These are phyloP conservation scores for Suillus subluteus DNA, from an alignment of 768 basidiomycete genomes.

Conservation along the genomic window DNA sequence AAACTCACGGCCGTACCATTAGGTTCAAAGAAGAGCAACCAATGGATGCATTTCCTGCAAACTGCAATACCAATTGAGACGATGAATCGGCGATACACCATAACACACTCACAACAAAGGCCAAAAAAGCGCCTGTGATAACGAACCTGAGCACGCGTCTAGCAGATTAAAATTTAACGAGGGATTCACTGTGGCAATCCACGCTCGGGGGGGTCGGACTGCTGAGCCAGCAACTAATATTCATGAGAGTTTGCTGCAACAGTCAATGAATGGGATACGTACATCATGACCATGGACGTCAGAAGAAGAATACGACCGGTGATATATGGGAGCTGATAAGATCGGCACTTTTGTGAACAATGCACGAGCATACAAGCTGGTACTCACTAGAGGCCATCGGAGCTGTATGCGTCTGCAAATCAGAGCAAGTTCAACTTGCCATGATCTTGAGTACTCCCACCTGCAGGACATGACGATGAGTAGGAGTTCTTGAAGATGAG, in stretches of 20 bases:
- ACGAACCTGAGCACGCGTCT: neutral
- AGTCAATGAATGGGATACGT: neutral
- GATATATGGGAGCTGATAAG: neutral
- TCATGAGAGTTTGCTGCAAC: neutral
- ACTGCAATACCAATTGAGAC: neutral
- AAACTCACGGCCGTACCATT: conserved; percentile 3
- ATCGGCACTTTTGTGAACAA: neutral
- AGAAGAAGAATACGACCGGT: neutral
- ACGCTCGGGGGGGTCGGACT: neutral
- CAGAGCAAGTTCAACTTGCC: conserved; percentile 1
- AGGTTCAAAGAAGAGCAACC: conserved; percentile 5
- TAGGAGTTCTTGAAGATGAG: neutral
- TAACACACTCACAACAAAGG: conserved; percentile 2
- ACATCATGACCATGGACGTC: neutral
- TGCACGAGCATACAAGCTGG: neutral
- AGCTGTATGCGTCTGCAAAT: neutral
- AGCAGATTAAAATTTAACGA: neutral
- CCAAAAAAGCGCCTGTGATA: conserved; percentile 2
- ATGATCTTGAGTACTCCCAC: conserved; percentile 3
- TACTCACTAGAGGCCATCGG: conserved; percentile 7
- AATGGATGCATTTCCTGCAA: conserved; percentile 4
- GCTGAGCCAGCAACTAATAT: neutral
- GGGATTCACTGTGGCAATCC: neutral
- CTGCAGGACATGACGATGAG: neutral
- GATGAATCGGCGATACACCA: neutral